Evolutionary conservation across 2,329 filamentous ascomycete genomes (phyloP), one percentile per base, ranked within the genome.

Genomic region (Xenosphaeropsis pyriputrescens): DNA sequence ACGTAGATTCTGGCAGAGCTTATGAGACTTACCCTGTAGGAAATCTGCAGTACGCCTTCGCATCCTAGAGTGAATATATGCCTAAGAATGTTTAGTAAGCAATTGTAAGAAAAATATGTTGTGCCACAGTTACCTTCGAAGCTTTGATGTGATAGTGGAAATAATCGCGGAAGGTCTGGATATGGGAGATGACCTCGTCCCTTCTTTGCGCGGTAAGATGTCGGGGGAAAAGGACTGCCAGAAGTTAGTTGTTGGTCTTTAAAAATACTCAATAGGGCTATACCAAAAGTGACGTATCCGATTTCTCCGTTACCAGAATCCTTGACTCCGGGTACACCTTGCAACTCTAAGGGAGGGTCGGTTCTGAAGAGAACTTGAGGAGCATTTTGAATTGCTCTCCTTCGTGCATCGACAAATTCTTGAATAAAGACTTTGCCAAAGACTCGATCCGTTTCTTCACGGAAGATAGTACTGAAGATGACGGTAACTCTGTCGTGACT

Each of bases 131-230:
- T 58, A 77, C 75, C 70, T 98, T 98, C 45, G 88, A 95, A 19
- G 91, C 93, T 65, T 98, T 98, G 64, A 98, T 98, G 62, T 98
- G 91, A 61, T 99, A 99, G 62, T 99, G 91, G 70, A 99, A 98
- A 63, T 98, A 98, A 57, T 98, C 91, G 48, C 91, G 84, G 83
- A 98, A 98, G 12, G 91, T 99, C 64, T 99, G 93, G 52, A 99
- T 96, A 59, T 98, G 93, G 36, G 88, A 95, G 50, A 99, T 98
- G 57, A 93, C 88, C 48, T 95, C 88, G 43, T 84, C 80, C 65
- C 93, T 85, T 56, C 86, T 76, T 60, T 95, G 85, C 12, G 78
- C 76, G 12, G 86, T 89, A 47, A 99, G 69, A 61, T 99, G 93
- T 46, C 91, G 80, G 34, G 91, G 89, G 67, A 98, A 98, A 32